Percentiles rank a stretch among this genome's conserved stretches.
These are phyloP conservation scores for Suillus cothurnatus DNA, from an alignment of 768 basidiomycete genomes.

Conservation along the genomic window DNA sequence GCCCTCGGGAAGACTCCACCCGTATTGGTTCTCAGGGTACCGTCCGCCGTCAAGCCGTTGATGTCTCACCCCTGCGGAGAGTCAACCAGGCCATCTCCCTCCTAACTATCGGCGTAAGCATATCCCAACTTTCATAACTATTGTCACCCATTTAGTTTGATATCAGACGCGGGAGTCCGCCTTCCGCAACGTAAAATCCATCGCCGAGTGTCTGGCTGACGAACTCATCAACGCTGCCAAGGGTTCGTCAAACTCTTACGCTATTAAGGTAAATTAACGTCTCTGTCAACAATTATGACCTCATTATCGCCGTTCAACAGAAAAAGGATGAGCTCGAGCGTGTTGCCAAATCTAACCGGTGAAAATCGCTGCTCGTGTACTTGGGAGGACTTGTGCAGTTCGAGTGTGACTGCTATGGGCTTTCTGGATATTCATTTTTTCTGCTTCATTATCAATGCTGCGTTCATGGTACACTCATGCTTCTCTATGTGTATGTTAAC, in stretches of 20 bases:
- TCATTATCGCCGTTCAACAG: conserved; percentile 39
- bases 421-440: conserved; percentile 15
- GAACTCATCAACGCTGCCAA: conserved; percentile 99
- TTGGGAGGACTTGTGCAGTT: conserved; percentile 16
- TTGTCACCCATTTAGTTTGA: conserved; percentile 9
- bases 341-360: conserved; percentile 99
- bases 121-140: background rate
- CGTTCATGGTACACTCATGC: conserved; percentile 26
- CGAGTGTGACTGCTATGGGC: conserved; percentile 29
- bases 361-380: conserved; percentile 41
- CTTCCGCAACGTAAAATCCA: conserved; percentile 99
- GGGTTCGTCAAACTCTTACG: conserved; percentile 99
- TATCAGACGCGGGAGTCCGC: conserved; percentile 95
- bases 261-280: conserved; percentile 82
- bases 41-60: conserved; percentile 98
- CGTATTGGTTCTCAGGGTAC: conserved; percentile 99
- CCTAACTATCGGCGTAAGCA: conserved; percentile 90
- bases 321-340: conserved; percentile 99
- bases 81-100: conserved; percentile 98
- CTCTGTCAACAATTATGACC: conserved; percentile 1
- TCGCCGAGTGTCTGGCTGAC: conserved; percentile 98
- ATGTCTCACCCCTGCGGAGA: conserved; percentile 96
- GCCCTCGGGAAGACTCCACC: conserved; percentile 98
- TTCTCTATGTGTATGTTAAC: conserved; percentile 20
- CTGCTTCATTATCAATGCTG: conserved; percentile 14